Base-by-base conservation (phyloP, 1,139 yeast species). In the Protomyces lactucae-debilis region DNA sequence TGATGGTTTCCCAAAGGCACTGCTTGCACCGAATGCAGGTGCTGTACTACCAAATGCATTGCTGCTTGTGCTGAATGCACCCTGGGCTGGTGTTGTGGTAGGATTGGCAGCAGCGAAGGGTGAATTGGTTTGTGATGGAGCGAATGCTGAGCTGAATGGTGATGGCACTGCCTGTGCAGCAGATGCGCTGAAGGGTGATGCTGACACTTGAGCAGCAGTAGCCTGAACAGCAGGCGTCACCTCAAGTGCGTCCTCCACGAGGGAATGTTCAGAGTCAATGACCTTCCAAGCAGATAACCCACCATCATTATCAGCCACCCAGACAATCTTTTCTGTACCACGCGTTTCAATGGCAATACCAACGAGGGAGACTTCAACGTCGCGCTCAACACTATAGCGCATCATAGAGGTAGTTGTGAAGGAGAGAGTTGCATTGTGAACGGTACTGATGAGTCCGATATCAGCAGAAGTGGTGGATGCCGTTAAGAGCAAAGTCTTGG, bases 251-350 rank as follows among this genome's bases (percentile, higher is more conserved):
- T 16, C 25, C 18, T 43, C 48, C 25, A 43, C 48, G 23, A 43
- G 48, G 16, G 55, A 12, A 39, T 40, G 37, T 43, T 52, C 63
- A 16, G 10, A 16, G n/a, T 59, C 63, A 25, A 9, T 35, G 12
- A 59, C 8, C 21, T 21, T n/a, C 56, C 63, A 52, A 8, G 57
- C 56, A 5, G 37, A 23, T 16, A 55, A 52, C 14, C 63, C 57
- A 12, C 63, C 63, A 37, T 59, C 63, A 21, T 59, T 59, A 52
- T 59, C 63, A 12, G 23, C 8, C n/a, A 40, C 43, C 56, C 57
- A 59, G 35, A 52, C 43, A 21, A 36, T 4, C 9, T 59, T 52
- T 12, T 35, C 52, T n/a, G 18, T 12, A 14, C 25, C 37, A 10
- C 25, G 46, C 14, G 46, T 28, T 18, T 52, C 45, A n/a, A 52